Evolutionary conservation across 495 filamentous ascomycete species (phyloP).

Genomic region (Lasiosphaeriaceae sp.): DNA sequence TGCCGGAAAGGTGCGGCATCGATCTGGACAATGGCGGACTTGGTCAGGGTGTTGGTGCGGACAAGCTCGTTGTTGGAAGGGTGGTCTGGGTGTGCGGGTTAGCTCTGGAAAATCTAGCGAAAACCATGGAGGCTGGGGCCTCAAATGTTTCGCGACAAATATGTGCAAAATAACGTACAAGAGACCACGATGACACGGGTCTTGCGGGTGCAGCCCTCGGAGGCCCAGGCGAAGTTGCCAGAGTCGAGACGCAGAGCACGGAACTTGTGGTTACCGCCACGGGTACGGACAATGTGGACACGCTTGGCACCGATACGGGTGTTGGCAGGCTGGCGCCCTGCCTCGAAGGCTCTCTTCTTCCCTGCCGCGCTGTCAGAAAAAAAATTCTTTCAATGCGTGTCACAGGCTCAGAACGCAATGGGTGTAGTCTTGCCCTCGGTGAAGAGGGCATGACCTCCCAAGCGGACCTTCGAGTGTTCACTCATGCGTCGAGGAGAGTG

Average conservation of each 20-base stretch:
- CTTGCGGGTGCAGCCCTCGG: constrained; percentile 96
- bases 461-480: constrained; percentile 52
- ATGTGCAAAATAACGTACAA: constrained; percentile 36
- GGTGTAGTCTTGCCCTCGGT: constrained; percentile 12
- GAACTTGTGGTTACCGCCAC: constrained; percentile 99
- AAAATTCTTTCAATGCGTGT: constrained; percentile 26
- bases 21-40: constrained; percentile 95
- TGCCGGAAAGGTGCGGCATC: constrained; percentile 98
- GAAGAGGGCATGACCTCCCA: constrained; percentile 22
- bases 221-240: constrained; percentile 99
- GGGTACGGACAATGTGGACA: constrained; percentile 97
- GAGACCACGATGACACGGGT: constrained; percentile 95
- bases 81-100: constrained; percentile 53
- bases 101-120: background rate
- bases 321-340: constrained; percentile 97
- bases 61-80: constrained; percentile 99
- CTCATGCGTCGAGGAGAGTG: constrained; percentile 11
- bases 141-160: background rate
- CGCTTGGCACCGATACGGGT: constrained; percentile 98
- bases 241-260: constrained; percentile 98
- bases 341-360: constrained; percentile 96
- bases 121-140: background rate
- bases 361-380: constrained; percentile 42
- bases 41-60: constrained; percentile 99
- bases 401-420: constrained; percentile 62